Base-by-base conservation (phyloP, 1,284 basidiomycete genomes). In the Sphagnurus paluster region DNA sequence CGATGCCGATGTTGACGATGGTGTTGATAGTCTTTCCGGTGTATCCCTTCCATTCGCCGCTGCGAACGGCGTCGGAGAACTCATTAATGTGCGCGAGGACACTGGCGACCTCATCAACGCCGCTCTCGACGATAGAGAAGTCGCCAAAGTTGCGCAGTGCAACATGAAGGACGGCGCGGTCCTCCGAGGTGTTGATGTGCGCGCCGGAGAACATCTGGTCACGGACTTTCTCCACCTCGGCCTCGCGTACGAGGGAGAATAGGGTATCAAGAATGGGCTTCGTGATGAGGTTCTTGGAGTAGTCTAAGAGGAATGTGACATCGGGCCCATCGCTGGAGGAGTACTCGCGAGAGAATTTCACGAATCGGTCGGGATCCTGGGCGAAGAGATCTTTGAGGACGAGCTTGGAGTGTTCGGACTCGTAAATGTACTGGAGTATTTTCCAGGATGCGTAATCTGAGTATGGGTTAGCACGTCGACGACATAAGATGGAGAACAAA, bases 161-260 rank as follows among this genome's bases (percentile, higher is more conserved):
- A 52, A 98, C 77, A 68, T 99, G 96, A 2, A 99, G 80, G 5
- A 99, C 96, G 4, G 97, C 90, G 48, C 96, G 91, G 64, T 90
- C 95, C 69, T 99, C 96, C 19, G 93, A 96, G 14, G 93, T 95
- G 77, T 99, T 98, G 80, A 99, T 98, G 72, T 98, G 96, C 68
- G 93, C 83, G 46, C 97, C 96, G 1, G 84, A 69, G 65, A 95
- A 98, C 94, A 98, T 97, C 67, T 86, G 86, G 66, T 98, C 90
- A 44, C 94, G 82, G 68, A 82, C 84, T 42, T 78, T 65, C 78
- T 97, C 92, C 52, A 99, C 84, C 47, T 84, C 69, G 23, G 94
- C 93, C 71, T 98, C 93, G 51, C 84, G 79, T 19, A 86, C 91
- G 50, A 98, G 86, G 23, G 77, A 70, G 58, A 98, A 77, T 44